Evolutionary conservation across 306 rosid genomes (phyloP).

Genomic region (Cucurbita pepo): DNA sequence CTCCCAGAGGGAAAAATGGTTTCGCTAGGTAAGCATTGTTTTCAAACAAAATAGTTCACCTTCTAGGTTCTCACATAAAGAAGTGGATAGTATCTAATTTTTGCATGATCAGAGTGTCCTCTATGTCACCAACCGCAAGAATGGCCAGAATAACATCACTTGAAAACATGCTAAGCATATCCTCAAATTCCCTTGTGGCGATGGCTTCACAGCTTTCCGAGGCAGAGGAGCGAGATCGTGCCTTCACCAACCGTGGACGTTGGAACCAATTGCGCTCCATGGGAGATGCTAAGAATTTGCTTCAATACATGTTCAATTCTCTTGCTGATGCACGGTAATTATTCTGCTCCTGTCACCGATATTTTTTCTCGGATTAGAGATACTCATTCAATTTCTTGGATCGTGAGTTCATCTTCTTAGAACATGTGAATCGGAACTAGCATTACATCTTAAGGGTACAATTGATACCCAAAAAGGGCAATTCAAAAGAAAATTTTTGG

Average conservation of each 20-base stretch:
- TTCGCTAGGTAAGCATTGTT: conserved; percentile 43
- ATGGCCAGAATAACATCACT: conserved; percentile 87
- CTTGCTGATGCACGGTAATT: conserved; percentile 78
- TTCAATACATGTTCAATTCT: conserved; percentile 86
- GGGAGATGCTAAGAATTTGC: conserved; percentile 96
- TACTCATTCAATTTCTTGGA: neutral
- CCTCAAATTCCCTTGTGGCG: conserved; percentile 93
- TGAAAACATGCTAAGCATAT: conserved; percentile 82
- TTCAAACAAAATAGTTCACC: conserved; percentile 6
- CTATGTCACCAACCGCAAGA: conserved; percentile 98
- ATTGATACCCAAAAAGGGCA: neutral
- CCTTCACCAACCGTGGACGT: conserved; percentile 89
- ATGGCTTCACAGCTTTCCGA: conserved; percentile 99
- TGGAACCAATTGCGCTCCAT: conserved; percentile 98
- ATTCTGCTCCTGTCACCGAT: neutral
- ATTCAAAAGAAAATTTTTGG: neutral
- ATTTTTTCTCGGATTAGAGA: neutral
- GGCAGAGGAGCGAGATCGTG: conserved; percentile 97
- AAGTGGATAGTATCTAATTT: conserved; percentile 6
- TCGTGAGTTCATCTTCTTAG: neutral
- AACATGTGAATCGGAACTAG: neutral
- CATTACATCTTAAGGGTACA: neutral
- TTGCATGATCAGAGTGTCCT: conserved; percentile 54
- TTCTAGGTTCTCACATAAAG: neutral
- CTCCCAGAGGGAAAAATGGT: conserved; percentile 93